Evolutionary conservation across 345 rosid species (phyloP), one percentile per base, ranked within the genome.

Genomic region (Syzygium aromaticum): DNA sequence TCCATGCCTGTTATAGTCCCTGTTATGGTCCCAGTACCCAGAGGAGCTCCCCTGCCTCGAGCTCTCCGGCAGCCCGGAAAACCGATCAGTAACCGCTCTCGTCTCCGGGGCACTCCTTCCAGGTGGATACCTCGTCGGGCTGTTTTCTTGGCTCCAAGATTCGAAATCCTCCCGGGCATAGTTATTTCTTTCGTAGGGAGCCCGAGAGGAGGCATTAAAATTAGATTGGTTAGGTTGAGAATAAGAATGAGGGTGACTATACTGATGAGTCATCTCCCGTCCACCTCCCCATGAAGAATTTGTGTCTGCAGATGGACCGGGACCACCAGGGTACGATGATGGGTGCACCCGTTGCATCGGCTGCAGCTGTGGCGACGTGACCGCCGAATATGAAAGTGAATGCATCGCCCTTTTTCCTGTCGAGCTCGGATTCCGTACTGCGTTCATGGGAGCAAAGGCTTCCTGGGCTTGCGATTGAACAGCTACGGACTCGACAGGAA

Each of bases 81-180:
- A 82, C 89, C 83, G 87, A 19, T 92, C 92, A 0, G 88, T 52
- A 80, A 89, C 90, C 84, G 78, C 83, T 49, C 92, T 61, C 33
- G 86, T 80, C 54, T 89, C 93, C 30, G 17, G 85, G 52, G 88
- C 86, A 61, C 80, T 91, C 89, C 94, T 89, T 63, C 95, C 91
- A 10, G 88, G 84, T 2, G 91, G 88, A 63, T 90, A 88, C 88
- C 94, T 94, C 57, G 84, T 90, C 54, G 95, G 98, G 88, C 98
- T 97, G 87, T 93, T 89, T 59, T 97, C 98, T 1, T 97, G 98
- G 91, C 98, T 95, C 98, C 98, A 96, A 6, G 99, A 96, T 88
- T 96, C 98, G 63, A 88, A 96, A 38, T 92, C 98, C n/a, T 89
- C 91, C 86, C 89, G 43, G 80, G 80, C 80, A 22, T 73, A 73